Conservation (phyloP, 805 yeast genomes). For the Candida quercuum region DNA sequence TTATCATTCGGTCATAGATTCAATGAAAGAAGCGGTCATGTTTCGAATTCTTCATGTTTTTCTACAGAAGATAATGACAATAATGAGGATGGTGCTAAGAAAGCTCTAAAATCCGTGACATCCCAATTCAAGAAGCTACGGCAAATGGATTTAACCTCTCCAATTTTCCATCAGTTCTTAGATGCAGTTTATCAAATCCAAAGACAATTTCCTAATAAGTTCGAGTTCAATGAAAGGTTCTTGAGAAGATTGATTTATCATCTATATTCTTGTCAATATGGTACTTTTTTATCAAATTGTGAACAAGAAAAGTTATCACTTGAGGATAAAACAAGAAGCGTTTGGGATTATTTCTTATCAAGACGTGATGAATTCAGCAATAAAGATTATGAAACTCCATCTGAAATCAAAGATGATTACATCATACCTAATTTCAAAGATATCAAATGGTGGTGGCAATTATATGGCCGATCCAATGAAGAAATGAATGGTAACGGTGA, state of each 20-base stretch:
- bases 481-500: constrained; percentile 45
- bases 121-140: constrained; percentile 44
- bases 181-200: constrained; percentile 83
- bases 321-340: constrained; percentile 60
- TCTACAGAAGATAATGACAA: constrained; percentile 39
- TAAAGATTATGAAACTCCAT: constrained; percentile 29
- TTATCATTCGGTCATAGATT: constrained; percentile 90
- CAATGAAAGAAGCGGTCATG: constrained; percentile 75
- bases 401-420: constrained; percentile 26
- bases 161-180: constrained; percentile 89
- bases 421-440: constrained; percentile 57
- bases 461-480: constrained; percentile 70
- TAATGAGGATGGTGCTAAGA: constrained; percentile 29
- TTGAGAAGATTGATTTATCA: constrained; percentile 82
- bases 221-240: constrained; percentile 88
- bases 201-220: constrained; percentile 62
- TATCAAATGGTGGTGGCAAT: constrained; percentile 86
- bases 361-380: constrained; percentile 66
- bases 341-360: constrained; percentile 91
- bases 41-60: constrained; percentile 27
- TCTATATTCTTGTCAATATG: constrained; percentile 90
- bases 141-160: constrained; percentile 65
- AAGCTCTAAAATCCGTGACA: constrained; percentile 43
- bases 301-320: constrained; percentile 57
- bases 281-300: constrained; percentile 75